Base-by-base conservation (phyloP, 1,139 yeast genomes). In the Diutina sp. region DNA sequence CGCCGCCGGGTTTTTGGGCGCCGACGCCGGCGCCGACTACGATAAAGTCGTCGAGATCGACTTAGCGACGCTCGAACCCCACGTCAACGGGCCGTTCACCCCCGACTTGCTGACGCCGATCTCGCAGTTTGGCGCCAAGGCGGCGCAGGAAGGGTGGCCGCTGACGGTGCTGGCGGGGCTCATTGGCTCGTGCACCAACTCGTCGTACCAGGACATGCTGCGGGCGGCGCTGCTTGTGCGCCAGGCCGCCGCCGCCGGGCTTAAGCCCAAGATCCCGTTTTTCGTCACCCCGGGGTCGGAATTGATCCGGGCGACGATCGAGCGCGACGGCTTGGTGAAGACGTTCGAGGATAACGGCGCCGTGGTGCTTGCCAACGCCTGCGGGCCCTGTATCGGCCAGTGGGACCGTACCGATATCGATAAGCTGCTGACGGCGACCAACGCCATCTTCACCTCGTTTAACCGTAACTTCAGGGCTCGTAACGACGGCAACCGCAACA, bases 341-440 rank as follows among this genome's bases (percentile, higher is more conserved):
- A 83, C 87, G 46, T 90, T 93, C 68, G 85, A 85, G 68, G 79
- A 84, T 55, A 87, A 85, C 65, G 97, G 97, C 58, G 98, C 96
- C 56, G 78, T 83, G 57, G 97, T 93, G 18, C 77, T 93, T 62
- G 97, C 98, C 51, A 93, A 93, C 67, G 99, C 99, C 16, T 93
- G 99, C 77, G 99, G 99, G 58, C 99, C 98, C 61, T 93, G 99
- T 78, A 93, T 93, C 66, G 99, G 99, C 56, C 98, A 93, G 76
- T 93, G 99, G 99, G 97, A 90, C 69, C 84, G 99, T 73, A 65
- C 72, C 16, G 80, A 76, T 60, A 79, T 85, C 56, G 77, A 85
- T 56, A 85, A 86, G 69, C 81, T 80, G 57, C 82, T 87, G 8
- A 78, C 83, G 56, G 85, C 81, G 58, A 72, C 71, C 56, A 91